Evolutionary conservation across 805 yeast species (phyloP), one percentile per base, ranked within the genome.

Genomic region (Metschnikowia gruessii): DNA sequence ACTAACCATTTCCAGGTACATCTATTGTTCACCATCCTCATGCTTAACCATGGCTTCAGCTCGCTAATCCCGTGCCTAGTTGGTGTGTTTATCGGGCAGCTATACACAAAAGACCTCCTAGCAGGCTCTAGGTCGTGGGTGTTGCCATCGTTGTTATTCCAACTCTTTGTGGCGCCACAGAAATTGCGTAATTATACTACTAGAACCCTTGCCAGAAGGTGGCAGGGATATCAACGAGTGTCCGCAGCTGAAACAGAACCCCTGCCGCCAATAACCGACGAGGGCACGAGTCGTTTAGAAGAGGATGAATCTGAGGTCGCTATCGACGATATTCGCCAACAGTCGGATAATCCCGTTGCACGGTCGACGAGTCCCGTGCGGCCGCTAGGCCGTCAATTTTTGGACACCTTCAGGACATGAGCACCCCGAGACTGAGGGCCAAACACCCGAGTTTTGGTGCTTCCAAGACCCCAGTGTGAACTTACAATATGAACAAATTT

Each of bases 291-390:
- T 12, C 36, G 24, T 16, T 13, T 24, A 13, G 33, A 36, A 12
- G 47, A 62, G 47, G 55, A 52, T 40, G 66, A 60, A 8, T 62
- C 59, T 10, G 71, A 63, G 24, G 44, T 48, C 19, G 61, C 58
- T 18, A 56, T 54, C 6, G 57, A 55, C 19, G 59, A 55, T 17
- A 48, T 55, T 24, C 43, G 51, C 10, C 49, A 32, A 13, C 46
- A 43, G 13, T 50, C 50, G 21, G 49, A 40, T 15, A 31, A 51
- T 16, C 42, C 46, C 4, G 49, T 41, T n/a, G 45, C 44, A 10
- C 59, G 77, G 40, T 77, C 78, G 8, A 85, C 79, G 47, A 81
- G 82, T 15, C 87, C 87, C 0, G 79, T 74, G 11, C 63, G 87
- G 42, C 79, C 87, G 0, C 63, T 83, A 30, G 81, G 85, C 2